Base-by-base conservation (phyloP, 768 basidiomycete species). In the Rossbeevera mucosa region DNA sequence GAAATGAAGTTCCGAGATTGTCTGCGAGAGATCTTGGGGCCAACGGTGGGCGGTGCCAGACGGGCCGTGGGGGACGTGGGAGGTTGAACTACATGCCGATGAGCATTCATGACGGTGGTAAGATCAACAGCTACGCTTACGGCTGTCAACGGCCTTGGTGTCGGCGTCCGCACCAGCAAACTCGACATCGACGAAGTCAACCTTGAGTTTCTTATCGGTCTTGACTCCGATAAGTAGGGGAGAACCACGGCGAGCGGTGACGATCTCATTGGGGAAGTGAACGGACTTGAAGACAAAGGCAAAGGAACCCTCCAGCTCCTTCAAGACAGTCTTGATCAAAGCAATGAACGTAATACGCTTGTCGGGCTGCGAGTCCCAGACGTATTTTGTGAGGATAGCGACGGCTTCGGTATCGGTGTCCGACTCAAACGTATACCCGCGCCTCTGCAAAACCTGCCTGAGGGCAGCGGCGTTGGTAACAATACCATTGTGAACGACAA, bases 151-250 rank as follows among this genome's bases (percentile, higher is more conserved):
- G 7, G 58, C 56, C 57, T 79, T 76, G 54, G 73, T 72, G 48
- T 79, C 77, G 5, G 76, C 72, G 30, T 90, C 87, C 41, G 88
- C 80, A 36, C 85, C 85, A 29, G 88, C 84, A 62, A 98, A 84
- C 70, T 98, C 94, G 51, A 99, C 96, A 72, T 98, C 96, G 44
- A 99, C 95, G 61, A 99, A 98, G 75, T 99, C 96, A 33, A 98
- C 95, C 78, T 99, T 99, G 64, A 99, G 81, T 73, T 98, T 98
- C 80, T 96, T 94, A 69, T 99, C 95, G 16, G 96, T 98, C 85
- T 98, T 98, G 67, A 99, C 95, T 75, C 96, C 96, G 64, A 99
- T 83, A 52, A 98, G 74, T 26, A 99, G 83, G 25, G 96, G 96
- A 13, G 95, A 97, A 61, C 96, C 96, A 64, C 96, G 90, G 61